Percentiles rank a stretch among this genome's conserved stretches.
phyloP scores from a whole-genome alignment of 1,284 basidiomycete species.

The Rhodotorula mucilaginosa region DNA sequence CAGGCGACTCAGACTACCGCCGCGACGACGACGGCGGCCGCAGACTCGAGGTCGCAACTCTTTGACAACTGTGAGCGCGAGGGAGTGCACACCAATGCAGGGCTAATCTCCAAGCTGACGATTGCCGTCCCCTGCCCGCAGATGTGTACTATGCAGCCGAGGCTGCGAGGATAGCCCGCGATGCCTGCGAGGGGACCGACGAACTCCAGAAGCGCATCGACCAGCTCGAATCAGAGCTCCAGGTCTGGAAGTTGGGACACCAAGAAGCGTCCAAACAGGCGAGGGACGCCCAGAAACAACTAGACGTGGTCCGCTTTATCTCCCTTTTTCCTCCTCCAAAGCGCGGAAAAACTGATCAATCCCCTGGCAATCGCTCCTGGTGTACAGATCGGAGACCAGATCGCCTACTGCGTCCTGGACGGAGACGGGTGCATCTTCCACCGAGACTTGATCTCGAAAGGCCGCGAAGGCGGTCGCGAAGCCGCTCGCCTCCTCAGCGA shows the following conservation, averaged over 20 bases:
- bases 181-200: conserved; percentile 1
- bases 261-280: conserved; percentile 4
- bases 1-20: background rate
- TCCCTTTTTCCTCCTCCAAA: background rate
- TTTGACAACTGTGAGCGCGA: conserved; percentile 5
- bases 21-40: background rate
- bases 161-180: conserved; percentile 21
- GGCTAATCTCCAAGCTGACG: no score
- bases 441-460: conserved; percentile 56
- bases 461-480: conserved; percentile 52
- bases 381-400: conserved; percentile 50
- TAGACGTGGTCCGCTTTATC: conserved; percentile 10
- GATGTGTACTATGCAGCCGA: conserved; percentile 20
- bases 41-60: background rate
- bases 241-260: conserved; percentile 21
- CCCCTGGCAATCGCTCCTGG: no score
- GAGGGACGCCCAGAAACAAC: conserved; percentile 22
- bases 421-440: conserved; percentile 66
- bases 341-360: background rate
- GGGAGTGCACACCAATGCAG: no score
- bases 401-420: conserved; percentile 61
- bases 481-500: conserved; percentile 53
- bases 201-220: background rate
- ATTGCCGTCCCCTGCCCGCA: no score
- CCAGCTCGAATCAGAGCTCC: conserved; percentile 18